A percentile compares a stretch with the other conserved stretches of the same genome.
Conservation (phyloP, 169 alveolate genomes). For the Babesia ovata region DNA sequence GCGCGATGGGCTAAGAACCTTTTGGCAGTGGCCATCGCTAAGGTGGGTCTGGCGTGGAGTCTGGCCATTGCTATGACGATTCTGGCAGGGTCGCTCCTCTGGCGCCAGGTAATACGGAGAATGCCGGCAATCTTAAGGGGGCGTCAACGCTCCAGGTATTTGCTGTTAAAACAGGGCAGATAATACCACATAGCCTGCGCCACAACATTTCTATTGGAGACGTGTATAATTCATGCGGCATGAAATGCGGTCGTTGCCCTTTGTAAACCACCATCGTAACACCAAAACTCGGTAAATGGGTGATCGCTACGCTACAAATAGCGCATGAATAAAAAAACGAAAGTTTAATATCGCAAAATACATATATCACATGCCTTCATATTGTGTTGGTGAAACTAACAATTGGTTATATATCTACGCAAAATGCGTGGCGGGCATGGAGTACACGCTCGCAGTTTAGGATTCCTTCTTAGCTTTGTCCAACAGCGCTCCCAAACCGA, state of each 20-base stretch:
- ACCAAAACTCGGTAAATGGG: too few species aligned
- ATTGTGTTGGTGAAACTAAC: too few species aligned
- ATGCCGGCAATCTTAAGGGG: background rate
- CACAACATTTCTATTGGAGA: too few species aligned
- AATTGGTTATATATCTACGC: too few species aligned
- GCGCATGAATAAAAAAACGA: too few species aligned
- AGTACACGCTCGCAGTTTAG: background rate
- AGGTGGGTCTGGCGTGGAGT: background rate
- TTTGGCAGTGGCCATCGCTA: background rate
- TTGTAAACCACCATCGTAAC: too few species aligned
- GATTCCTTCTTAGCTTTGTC: slow-evolving; percentile 82
- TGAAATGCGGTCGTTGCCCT: too few species aligned
- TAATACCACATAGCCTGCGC: background rate
- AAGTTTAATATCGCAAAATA: too few species aligned
- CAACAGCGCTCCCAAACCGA: slow-evolving; percentile 84
- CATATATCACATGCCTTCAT: too few species aligned
- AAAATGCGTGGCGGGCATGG: too few species aligned
- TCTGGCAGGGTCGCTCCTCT: background rate
- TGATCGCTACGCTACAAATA: too few species aligned
- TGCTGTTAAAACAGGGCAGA: background rate
- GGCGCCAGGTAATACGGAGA: background rate
- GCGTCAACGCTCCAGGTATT: background rate
- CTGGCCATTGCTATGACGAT: background rate
- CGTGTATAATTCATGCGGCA: too few species aligned
- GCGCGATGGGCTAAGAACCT: background rate